phyloP scores from a whole-genome alignment of 2,329 filamentous ascomycete species.

The Alternaria incomplexa region DNA sequence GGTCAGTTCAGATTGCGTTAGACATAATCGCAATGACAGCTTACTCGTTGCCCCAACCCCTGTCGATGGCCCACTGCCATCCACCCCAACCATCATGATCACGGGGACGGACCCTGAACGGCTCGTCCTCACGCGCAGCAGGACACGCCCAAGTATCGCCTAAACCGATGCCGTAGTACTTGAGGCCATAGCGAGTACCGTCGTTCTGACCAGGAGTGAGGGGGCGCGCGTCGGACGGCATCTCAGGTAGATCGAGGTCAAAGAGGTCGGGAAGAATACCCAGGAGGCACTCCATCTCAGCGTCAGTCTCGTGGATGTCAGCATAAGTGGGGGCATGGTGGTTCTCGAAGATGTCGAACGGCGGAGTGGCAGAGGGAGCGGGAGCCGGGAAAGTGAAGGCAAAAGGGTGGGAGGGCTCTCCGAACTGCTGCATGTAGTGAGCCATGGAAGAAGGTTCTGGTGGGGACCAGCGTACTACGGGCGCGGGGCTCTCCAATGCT shows the following conservation, averaged over 20 bases:
- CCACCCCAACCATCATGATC: constrained; percentile 30
- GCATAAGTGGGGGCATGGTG: constrained; percentile 8
- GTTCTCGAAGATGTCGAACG: constrained; percentile 6
- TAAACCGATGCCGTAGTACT: constrained; percentile 17
- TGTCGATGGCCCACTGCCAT: constrained; percentile 23
- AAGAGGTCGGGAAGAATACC: constrained; percentile 16
- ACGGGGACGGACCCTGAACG: constrained; percentile 20
- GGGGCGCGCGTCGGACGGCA: constrained; percentile 18
- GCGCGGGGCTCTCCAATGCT: background rate
- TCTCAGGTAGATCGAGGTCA: background rate
- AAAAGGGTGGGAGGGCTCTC: background rate
- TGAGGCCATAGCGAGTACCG: constrained; percentile 26
- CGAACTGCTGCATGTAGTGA: background rate
- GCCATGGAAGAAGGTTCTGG: background rate
- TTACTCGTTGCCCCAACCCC: constrained; percentile 11
- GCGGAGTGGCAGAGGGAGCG: background rate
- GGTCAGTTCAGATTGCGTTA: background rate
- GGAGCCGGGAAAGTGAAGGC: background rate
- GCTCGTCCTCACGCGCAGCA: background rate
- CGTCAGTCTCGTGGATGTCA: constrained; percentile 18
- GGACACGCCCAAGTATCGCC: constrained; percentile 21
- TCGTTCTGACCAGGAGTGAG: constrained; percentile 22
- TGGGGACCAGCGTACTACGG: background rate
- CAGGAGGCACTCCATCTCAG: constrained; percentile 12
- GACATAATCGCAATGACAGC: background rate